These are phyloP conservation scores for Mayamaea pseudoterrestris DNA, from an alignment of 108 stramenopile species.

Conservation along the genomic window DNA sequence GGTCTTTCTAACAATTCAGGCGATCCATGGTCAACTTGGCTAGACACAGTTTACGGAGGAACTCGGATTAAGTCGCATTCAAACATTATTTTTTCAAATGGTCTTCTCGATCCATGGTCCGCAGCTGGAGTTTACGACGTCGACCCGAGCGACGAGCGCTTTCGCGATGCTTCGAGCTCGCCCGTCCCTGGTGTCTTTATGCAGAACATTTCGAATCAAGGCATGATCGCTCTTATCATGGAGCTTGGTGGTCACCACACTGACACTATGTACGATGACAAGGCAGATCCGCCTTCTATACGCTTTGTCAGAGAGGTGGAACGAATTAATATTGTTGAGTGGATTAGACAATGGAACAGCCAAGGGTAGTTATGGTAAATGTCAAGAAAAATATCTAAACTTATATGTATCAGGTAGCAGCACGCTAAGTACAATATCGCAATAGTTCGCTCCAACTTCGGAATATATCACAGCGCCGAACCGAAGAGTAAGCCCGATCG, in stretches of 20 bases:
- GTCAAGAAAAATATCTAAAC: too few relatives aligned
- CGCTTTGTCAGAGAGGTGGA: slow-evolving; percentile 37
- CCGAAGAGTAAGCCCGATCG: not conserved
- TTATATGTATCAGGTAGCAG: not conserved
- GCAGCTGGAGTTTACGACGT: slow-evolving; percentile 46
- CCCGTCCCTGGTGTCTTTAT: slow-evolving; percentile 9
- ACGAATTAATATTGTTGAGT: slow-evolving; percentile 23
- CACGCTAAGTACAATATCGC: not conserved
- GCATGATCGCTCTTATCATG: slow-evolving; percentile 47
- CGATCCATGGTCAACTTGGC: slow-evolving; percentile 44
- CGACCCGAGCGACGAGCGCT: slow-evolving; percentile 1
- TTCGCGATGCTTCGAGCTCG: not conserved
- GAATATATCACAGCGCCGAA: not conserved
- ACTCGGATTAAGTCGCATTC: slow-evolving; percentile 21
- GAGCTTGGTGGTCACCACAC: slow-evolving; percentile 78
- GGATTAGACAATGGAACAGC: slow-evolving; percentile 44
- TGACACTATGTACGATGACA: slow-evolving; percentile 66
- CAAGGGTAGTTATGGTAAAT: too few relatives aligned
- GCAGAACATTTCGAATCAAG: slow-evolving; percentile 20
- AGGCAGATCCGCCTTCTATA: slow-evolving; percentile 48
- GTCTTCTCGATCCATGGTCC: slow-evolving; percentile 79
- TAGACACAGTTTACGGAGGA: slow-evolving; percentile 56
- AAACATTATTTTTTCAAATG: slow-evolving; percentile 84
- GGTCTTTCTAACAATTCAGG: slow-evolving; percentile 27
- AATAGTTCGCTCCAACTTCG: not conserved